Evolutionary conservation across 2,329 filamentous ascomycete species (phyloP).

Genomic region (Apiospora hydei): DNA sequence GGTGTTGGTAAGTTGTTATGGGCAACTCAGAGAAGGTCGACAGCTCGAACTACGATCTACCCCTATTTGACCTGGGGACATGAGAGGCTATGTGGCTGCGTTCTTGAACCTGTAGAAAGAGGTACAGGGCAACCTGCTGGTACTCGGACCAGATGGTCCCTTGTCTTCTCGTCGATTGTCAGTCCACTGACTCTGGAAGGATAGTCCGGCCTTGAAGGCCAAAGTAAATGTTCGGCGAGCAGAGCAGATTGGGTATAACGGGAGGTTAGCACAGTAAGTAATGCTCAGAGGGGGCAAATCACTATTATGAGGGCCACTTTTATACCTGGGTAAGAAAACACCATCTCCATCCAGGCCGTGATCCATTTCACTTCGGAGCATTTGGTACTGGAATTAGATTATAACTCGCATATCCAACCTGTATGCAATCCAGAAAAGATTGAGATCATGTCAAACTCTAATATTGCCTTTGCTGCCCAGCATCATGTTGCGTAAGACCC

Average conservation of each 20-base stretch:
- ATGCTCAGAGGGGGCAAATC: background rate
- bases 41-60: too few relatives aligned
- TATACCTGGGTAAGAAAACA: background rate
- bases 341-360: background rate
- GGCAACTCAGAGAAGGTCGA: too few relatives aligned
- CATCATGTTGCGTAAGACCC: background rate
- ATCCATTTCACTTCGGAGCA: background rate
- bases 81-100: background rate
- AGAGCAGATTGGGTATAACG: background rate
- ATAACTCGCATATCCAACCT: background rate
- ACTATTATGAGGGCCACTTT: background rate
- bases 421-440: background rate
- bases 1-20: too few relatives aligned
- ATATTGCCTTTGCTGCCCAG: background rate
- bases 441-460: constrained; percentile 11
- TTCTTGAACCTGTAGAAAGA: background rate
- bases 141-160: background rate
- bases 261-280: background rate
- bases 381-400: background rate
- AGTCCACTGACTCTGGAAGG: background rate
- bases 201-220: background rate
- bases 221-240: background rate
- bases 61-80: background rate
- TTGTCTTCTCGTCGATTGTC: background rate
- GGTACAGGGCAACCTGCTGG: background rate